Base-by-base conservation (phyloP, 345 rosid genomes). In the Camelina sativa region DNA sequence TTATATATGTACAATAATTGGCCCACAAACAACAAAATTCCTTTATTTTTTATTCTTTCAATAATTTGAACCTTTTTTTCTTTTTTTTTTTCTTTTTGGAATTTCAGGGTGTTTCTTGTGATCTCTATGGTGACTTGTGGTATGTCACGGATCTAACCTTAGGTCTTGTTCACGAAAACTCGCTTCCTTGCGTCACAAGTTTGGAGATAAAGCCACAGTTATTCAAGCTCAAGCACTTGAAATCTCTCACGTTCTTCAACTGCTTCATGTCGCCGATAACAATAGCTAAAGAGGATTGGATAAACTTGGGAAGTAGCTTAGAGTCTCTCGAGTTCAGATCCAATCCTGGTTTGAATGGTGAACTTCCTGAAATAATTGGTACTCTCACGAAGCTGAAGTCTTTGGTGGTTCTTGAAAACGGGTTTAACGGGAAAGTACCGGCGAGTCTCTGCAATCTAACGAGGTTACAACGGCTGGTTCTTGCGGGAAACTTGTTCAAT, bases 21-120 rank as follows among this genome's bases (percentile, higher is more conserved):
- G 50, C 74, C 80, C 75, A 76, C 66, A 62, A 40, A 3, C 22
- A 22, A 54, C 7, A 11, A 37, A 50, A 41, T 55, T 47, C 51
- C 46, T 48, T 65, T 10, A 3, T 47, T 50, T 50, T 37, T 38
- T 38, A 46, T 44, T 56, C 53, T 56, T 37, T 9, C 57, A 71
- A 55, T 62, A 47, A 70, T 71, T 47, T 43, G 25, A 25, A 67
- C 4, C 28, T 0, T 11, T 8, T 37, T 16, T 11, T 11, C 66
- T 78, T 71, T 74, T 11, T 74, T n/a, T 8, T 37, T 2, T 16
- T 10, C 8, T 9, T 69, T 78, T 71, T 74, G 11, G 61, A 6
- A 64, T 16, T 60, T 56, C 90, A 93, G 98, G 97, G 97, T 51
- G 91, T 91, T 30, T 84, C 97, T 58, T 93, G 98, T 84, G 98